phyloP scores from a whole-genome alignment of 306 rosid species.

The Begonia peltatifolia region DNA sequence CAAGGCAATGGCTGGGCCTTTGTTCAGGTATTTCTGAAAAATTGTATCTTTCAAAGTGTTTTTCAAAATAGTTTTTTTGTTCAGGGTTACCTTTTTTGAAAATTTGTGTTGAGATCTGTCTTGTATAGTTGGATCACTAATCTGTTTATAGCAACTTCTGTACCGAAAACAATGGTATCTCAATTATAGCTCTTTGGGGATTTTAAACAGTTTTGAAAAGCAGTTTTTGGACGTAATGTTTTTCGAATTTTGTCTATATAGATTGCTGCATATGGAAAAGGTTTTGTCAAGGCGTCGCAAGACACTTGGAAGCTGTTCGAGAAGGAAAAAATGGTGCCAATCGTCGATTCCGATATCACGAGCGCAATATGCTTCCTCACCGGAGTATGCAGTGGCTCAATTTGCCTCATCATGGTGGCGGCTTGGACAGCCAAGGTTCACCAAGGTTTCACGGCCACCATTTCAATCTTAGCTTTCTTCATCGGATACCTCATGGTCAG shows the following conservation, averaged over 20 bases:
- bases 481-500: constrained; percentile 95
- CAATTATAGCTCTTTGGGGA: too few relatives aligned
- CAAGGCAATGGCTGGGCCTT: constrained; percentile 94
- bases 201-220: too few relatives aligned
- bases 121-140: too few relatives aligned
- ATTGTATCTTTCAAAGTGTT: not conserved
- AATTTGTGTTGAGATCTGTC: too few relatives aligned
- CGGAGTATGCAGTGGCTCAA: constrained; percentile 83
- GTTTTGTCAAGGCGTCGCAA: constrained; percentile 69
- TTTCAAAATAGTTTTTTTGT: not conserved
- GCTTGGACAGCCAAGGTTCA: constrained; percentile 74
- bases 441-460: constrained; percentile 56
- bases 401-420: constrained; percentile 73
- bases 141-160: too few relatives aligned
- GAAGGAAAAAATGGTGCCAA: constrained; percentile 34
- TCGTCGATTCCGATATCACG: constrained; percentile 80
- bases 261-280: constrained; percentile 84
- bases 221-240: too few relatives aligned
- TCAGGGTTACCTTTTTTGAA: not conserved
- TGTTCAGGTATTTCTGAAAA: constrained; percentile 50
- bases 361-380: constrained; percentile 90
- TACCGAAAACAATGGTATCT: too few relatives aligned
- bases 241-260: constrained; percentile 7
- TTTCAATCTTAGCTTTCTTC: constrained; percentile 67
- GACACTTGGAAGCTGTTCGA: constrained; percentile 83